Percentiles rank a stretch among this genome's conserved stretches.
phyloP scores from a whole-genome alignment of 805 yeast genomes.

The Teunomyces barrocoloradensis region DNA sequence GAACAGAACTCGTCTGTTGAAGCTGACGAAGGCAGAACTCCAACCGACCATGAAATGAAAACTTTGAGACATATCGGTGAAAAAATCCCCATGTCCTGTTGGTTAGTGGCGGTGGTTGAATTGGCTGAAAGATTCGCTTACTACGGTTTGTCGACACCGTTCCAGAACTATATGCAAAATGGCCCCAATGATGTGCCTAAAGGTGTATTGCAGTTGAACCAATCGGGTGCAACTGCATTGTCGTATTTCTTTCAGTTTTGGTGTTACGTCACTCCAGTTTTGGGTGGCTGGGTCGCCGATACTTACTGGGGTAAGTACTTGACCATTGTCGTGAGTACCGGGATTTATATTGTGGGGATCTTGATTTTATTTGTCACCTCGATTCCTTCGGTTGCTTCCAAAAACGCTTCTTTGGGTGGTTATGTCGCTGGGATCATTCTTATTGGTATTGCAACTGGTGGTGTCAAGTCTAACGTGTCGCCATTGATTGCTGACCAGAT shows the following conservation, averaged over 20 bases:
- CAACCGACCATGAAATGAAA: constrained; percentile 54
- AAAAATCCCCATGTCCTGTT: constrained; percentile 51
- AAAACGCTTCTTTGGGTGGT: constrained; percentile 60
- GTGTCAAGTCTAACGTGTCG: constrained; percentile 74
- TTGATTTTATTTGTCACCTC: constrained; percentile 68
- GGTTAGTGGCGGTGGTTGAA: constrained; percentile 69
- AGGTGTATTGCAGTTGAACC: constrained; percentile 61
- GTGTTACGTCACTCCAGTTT: constrained; percentile 77
- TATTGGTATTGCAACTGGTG: constrained; percentile 78
- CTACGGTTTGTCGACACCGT: constrained; percentile 74
- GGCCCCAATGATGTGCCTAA: constrained; percentile 34
- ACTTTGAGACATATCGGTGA: constrained; percentile 55
- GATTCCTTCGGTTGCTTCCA: constrained; percentile 53
- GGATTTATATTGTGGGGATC: constrained; percentile 59
- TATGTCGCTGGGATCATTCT: constrained; percentile 53
- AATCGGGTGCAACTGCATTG: constrained; percentile 66
- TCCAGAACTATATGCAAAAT: constrained; percentile 76
- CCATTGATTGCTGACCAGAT: constrained; percentile 63
- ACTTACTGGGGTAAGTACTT: constrained; percentile 69
- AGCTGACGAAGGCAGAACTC: constrained; percentile 36
- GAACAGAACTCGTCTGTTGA: constrained; percentile 2
- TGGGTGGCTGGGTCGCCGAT: constrained; percentile 76
- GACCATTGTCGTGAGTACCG: constrained; percentile 61
- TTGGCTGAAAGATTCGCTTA: constrained; percentile 79
- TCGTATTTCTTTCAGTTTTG: constrained; percentile 76